These are phyloP conservation scores for Pinus taeda DNA, from an alignment of 75 land plant genomes.

Conservation along the genomic window DNA sequence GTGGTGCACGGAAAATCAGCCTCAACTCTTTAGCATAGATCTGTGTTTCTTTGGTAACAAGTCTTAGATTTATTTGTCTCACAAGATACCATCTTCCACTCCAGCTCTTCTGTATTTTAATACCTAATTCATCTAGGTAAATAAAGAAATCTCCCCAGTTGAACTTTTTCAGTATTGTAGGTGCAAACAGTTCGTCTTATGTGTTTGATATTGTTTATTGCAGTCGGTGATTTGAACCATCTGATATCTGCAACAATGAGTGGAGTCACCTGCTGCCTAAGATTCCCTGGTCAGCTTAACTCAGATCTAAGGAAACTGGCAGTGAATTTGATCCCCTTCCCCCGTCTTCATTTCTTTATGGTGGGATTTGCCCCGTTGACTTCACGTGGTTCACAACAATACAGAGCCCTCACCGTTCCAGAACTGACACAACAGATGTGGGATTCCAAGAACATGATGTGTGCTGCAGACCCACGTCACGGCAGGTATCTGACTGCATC, in stretches of 20 bases:
- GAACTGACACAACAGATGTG: constrained; percentile 39
- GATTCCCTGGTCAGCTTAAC: constrained; percentile 33
- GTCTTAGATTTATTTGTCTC: no score
- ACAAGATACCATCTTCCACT: no score
- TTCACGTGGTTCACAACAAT: constrained; percentile 35
- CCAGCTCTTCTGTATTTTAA: background rate
- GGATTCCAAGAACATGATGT: constrained; percentile 26
- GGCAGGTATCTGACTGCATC: constrained; percentile 28
- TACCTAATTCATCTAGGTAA: background rate
- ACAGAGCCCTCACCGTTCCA: constrained; percentile 30
- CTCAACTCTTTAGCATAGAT: no score
- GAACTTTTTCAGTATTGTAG: no score
- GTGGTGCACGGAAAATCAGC: no score
- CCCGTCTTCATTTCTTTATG: constrained; percentile 39
- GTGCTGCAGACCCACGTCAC: constrained; percentile 17
- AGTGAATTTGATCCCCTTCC: constrained; percentile 33
- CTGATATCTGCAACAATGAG: constrained; percentile 32
- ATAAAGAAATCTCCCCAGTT: no score
- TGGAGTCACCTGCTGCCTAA: constrained; percentile 33
- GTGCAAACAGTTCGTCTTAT: no score
- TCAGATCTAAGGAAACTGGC: constrained; percentile 29
- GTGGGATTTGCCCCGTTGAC: constrained; percentile 35
- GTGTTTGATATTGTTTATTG: background rate
- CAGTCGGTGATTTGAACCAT: constrained; percentile 24
- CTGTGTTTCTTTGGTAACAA: no score